Evolutionary conservation across 139 green algal species (phyloP).

Genomic region (Chlamydomonas sp.): DNA sequence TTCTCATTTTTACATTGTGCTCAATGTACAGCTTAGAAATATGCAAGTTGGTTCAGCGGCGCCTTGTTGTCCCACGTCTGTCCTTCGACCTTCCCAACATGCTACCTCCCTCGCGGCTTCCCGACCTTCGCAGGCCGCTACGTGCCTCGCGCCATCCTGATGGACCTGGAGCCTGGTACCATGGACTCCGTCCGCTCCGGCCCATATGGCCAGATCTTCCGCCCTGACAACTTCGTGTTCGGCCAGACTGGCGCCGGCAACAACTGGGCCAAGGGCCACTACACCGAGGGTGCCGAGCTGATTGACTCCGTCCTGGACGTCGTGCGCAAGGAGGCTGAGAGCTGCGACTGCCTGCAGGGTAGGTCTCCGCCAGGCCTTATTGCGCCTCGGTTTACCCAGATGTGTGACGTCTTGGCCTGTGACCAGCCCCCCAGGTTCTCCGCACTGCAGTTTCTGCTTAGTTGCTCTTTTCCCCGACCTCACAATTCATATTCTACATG

Average conservation of each 20-base stretch:
- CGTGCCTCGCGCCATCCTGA: constrained; percentile 93
- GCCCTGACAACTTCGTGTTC: constrained; percentile 93
- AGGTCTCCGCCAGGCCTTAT: not conserved
- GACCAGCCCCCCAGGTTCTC: not conserved
- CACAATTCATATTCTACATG: not conserved
- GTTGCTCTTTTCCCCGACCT: no score
- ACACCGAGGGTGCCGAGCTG: constrained; percentile 98
- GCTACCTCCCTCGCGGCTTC: not conserved
- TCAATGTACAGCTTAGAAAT: no score
- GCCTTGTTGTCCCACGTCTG: no score
- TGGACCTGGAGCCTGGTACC: constrained; percentile 93
- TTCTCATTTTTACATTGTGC: no score
- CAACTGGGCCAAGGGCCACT: constrained; percentile 99
- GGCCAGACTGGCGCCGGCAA: constrained; percentile 96
- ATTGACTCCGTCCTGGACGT: constrained; percentile 98
- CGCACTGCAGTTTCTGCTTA: not conserved
- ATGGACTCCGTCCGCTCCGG: constrained; percentile 94
- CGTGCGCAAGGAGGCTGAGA: constrained; percentile 98
- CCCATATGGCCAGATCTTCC: constrained; percentile 93
- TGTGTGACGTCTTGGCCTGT: not conserved
- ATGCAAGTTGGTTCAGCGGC: no score
- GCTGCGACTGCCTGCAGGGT: constrained; percentile 97
- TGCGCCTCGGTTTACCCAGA: no score
- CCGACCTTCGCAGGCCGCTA: constrained; percentile 73
- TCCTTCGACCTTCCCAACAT: no score